Base-by-base conservation (phyloP, 441 rosid genomes). In the Bruguiera hainesii region DNA sequence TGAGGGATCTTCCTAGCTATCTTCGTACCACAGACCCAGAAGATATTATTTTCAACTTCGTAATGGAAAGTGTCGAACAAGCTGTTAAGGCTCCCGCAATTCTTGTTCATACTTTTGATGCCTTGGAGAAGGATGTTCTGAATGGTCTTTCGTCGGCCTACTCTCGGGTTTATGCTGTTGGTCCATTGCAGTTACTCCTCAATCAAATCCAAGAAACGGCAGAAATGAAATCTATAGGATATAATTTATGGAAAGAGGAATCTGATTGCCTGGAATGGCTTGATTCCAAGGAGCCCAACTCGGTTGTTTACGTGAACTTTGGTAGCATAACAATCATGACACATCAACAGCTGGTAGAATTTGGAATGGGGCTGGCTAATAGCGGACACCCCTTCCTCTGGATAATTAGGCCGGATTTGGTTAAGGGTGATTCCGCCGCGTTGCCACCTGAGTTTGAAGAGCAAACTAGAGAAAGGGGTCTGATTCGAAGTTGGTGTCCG, bases 141-240 rank as follows among this genome's bases (percentile, higher is more conserved):
- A 26, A 61, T 37, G 64, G 51, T 26, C 64, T 61, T 1, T 61
- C 50, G 5, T 37, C 50, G 3, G 26, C 20, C 3, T 61, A 35
- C 37, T 46, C 18, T 39, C 64, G 31, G 5, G 31, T 61, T 61
- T 39, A 61, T 7, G 16, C 64, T 25, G 23, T 61, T 15, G 64
- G 64, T 9, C 64, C 64, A 3, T 39, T 31, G 23, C 64, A 61
- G 64, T 39, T 61, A 15, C 64, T 50, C 10, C 55, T 50, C 55
- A 50, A 7, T 50, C 23, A 50, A 20, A 20, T 50, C 23, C n/a
- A 50, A 50, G 55, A 50, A 50, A 18, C 23, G 23, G 7, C 1
- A 39, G 46, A 39, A 18, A 19, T 50, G 55, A 50, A 50, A 50
- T 50, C 55, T 18, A 20, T 50, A 18, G 23, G 23, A 50, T 20